Conservation (phyloP, 441 rosid genomes). For the Brassica hybrid region DNA sequence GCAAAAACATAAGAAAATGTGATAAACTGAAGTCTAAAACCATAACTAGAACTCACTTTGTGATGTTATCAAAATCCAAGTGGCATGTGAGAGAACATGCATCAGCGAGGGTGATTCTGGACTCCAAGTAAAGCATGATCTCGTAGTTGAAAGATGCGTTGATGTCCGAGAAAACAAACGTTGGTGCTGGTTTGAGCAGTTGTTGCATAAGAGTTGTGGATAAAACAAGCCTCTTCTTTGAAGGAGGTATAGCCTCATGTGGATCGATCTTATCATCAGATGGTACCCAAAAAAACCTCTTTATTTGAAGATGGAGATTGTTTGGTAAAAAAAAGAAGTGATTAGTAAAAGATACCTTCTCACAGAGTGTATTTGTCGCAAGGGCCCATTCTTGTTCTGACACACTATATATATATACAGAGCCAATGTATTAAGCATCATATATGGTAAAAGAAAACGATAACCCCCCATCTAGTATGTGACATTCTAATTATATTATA, state of each 20-base stretch:
- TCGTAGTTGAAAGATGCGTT: constrained; percentile 54
- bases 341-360: constrained; percentile 55
- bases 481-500: background rate
- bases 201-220: constrained; percentile 82
- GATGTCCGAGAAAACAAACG: constrained; percentile 45
- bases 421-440: constrained; percentile 3
- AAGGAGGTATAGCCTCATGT: constrained; percentile 42
- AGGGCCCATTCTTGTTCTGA: constrained; percentile 69
- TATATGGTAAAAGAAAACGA: background rate
- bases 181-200: constrained; percentile 60
- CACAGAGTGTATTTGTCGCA: constrained; percentile 61
- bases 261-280: constrained; percentile 44
- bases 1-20: background rate
- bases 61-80: constrained; percentile 19
- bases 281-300: background rate
- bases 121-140: constrained; percentile 53
- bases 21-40: background rate
- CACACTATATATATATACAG: constrained; percentile 39
- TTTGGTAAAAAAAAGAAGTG: background rate
- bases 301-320: background rate
- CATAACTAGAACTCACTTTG: constrained; percentile 49
- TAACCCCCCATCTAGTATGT: background rate
- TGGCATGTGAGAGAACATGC: constrained; percentile 50
- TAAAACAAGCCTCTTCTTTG: constrained; percentile 69
- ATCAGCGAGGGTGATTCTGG: constrained; percentile 64